Evolutionary conservation across 2,329 filamentous ascomycete genomes (phyloP).

Genomic region (Pestalotiopsis sp.): DNA sequence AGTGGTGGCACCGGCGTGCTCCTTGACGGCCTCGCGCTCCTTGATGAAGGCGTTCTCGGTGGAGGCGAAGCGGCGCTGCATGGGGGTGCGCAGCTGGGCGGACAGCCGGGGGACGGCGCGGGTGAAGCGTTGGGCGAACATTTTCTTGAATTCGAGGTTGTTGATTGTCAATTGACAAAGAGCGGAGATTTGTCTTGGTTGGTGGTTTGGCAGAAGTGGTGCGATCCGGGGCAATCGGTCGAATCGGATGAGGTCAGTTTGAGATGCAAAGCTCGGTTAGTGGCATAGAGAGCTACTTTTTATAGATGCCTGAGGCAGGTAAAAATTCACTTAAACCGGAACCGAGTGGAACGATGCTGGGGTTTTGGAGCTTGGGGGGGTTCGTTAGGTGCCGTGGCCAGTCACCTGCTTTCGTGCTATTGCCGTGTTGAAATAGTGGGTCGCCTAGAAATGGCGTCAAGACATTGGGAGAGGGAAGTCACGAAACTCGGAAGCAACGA

Average conservation of each 20-base stretch:
- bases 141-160: constrained; percentile 40
- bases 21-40: constrained; percentile 87
- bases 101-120: constrained; percentile 66
- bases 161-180: constrained; percentile 17
- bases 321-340: not conserved
- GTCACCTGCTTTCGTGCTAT: constrained; percentile 12
- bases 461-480: not conserved
- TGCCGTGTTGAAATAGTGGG: constrained; percentile 3
- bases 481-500: no score
- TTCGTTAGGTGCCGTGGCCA: not conserved
- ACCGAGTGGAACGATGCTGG: not conserved
- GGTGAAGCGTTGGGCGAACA: constrained; percentile 68
- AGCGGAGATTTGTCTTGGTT: constrained; percentile 16
- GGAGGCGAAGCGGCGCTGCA: constrained; percentile 75
- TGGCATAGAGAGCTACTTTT: constrained; percentile 23
- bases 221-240: constrained; percentile 8
- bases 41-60: constrained; percentile 92
- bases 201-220: not conserved
- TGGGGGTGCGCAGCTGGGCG: constrained; percentile 60
- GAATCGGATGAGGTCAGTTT: constrained; percentile 20
- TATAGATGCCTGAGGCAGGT: constrained; percentile 1
- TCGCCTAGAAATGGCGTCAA: constrained; percentile 3
- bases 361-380: not conserved
- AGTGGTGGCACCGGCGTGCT: constrained; percentile 83
- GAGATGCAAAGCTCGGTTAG: not conserved